Base-by-base conservation (phyloP, 768 basidiomycete genomes). In the Leccinum fibrillosum region DNA sequence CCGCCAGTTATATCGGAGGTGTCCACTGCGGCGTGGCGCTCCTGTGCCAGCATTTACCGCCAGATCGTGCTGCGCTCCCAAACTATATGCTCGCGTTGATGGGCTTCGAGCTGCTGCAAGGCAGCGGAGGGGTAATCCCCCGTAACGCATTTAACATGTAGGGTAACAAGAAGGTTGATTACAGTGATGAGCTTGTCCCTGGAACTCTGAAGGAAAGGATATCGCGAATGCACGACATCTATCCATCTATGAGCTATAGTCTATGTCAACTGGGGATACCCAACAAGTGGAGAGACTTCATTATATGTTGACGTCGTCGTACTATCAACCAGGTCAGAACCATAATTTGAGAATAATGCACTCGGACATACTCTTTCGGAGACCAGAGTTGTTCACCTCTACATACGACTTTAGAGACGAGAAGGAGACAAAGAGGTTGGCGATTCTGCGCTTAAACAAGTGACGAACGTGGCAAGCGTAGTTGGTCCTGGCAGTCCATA, bases 1-100 rank as follows among this genome's bases (percentile, higher is more conserved):
- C 84, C 85, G 15, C 77, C 66, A 39, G 65, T 62, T 25, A 70
- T 62, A 51, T 75, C 77, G 56, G 72, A 56, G 61, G 76, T 54
- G 45, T 75, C 70, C 25, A 62, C n/a, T 25, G 56, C 52, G 17
- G 90, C 90, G 4, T 85, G 80, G 28, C 90, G 82, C 64, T 92
- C 90, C 39, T 85, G 82, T 2, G 86, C 88, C 58, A 97, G 90
- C 94, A 97, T 95, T 72, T 92, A 89, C 25, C 93, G 81, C 97
- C 97, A 99, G 12, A 98, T 98, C 94, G 32, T 56, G 87, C 69
- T 94, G 86, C 97, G 84, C 68, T 98, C 95, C 86, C 95, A 97
- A 4, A 95, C 95, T 60, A 98, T 90, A 69, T 93, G 89, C 73
- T 98, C 94, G 19, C 92, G 86, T 23, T 56, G 87, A 69, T 94